Evolutionary conservation across 805 yeast genomes (phyloP).

Genomic region (Saccharomycopsis sp.): DNA sequence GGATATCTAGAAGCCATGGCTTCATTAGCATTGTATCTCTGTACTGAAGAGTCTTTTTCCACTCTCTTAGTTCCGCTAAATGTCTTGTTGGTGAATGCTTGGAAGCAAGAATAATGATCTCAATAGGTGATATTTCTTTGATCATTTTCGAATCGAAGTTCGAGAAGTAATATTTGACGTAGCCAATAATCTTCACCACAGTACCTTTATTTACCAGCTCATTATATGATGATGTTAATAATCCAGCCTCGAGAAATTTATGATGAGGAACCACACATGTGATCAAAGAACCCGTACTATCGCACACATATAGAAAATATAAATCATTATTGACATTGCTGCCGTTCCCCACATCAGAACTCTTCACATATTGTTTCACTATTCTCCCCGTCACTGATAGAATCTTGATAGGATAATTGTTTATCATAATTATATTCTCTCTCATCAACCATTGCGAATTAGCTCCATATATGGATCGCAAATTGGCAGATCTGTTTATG

Average conservation of each 20-base stretch:
- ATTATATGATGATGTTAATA: background rate
- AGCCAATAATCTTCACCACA: conserved; percentile 11
- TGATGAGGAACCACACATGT: conserved; percentile 12
- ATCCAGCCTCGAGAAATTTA: conserved; percentile 13
- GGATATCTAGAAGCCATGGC: conserved; percentile 10
- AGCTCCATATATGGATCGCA: conserved; percentile 10
- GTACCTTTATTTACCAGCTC: background rate
- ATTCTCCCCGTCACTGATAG: conserved; percentile 15
- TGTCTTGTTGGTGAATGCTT: conserved; percentile 4
- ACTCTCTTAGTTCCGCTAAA: conserved; percentile 7
- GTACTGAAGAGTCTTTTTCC: conserved; percentile 10
- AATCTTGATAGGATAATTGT: conserved; percentile 15
- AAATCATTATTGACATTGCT: background rate
- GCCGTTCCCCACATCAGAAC: background rate
- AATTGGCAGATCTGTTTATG: conserved; percentile 12
- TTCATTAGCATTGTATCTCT: background rate
- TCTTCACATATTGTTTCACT: conserved; percentile 6
- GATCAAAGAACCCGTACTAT: conserved; percentile 12
- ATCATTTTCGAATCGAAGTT: background rate
- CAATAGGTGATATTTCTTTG: conserved; percentile 5
- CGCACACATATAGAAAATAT: conserved; percentile 9
- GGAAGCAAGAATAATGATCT: conserved; percentile 6
- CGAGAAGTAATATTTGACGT: background rate
- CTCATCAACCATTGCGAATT: background rate
- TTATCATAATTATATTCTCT: conserved; percentile 9